phyloP scores from a whole-genome alignment of 1,284 basidiomycete genomes.

The Ganoderma meredithae region DNA sequence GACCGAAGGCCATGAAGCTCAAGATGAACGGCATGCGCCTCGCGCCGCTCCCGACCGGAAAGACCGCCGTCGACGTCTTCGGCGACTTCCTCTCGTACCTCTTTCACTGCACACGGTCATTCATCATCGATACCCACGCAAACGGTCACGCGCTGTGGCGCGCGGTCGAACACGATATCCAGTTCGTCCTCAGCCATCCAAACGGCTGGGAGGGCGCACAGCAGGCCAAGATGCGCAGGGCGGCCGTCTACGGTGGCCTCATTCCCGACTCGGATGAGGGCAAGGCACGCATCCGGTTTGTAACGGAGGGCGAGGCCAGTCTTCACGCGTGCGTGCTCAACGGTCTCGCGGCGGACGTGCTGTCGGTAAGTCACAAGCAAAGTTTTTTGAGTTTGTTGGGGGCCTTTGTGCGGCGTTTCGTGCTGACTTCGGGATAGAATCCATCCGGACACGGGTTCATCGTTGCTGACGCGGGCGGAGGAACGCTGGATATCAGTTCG shows the following conservation, averaged over 20 bases:
- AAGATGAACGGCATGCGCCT: slow-evolving; percentile 84
- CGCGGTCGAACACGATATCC: slow-evolving; percentile 67
- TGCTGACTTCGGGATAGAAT: slow-evolving; percentile 49
- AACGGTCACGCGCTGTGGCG: slow-evolving; percentile 71
- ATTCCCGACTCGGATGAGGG: slow-evolving; percentile 77
- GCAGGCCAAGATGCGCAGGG: slow-evolving; percentile 77
- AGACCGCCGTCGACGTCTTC: slow-evolving; percentile 75
- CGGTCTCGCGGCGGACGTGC: slow-evolving; percentile 75
- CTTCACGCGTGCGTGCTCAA: slow-evolving; percentile 79
- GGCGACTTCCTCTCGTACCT: slow-evolving; percentile 80
- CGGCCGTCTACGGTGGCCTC: slow-evolving; percentile 69
- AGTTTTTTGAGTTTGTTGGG: neutral
- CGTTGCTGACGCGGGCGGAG: slow-evolving; percentile 81
- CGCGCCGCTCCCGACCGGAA: slow-evolving; percentile 66
- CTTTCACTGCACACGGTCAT: slow-evolving; percentile 72
- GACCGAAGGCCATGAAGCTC: slow-evolving; percentile 76
- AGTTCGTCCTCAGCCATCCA: slow-evolving; percentile 79
- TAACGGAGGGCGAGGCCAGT: slow-evolving; percentile 83
- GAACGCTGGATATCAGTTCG: slow-evolving; percentile 80
- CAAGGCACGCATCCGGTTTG: slow-evolving; percentile 73
- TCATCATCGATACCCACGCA: slow-evolving; percentile 79
- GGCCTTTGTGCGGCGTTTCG: neutral
- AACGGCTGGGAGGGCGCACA: slow-evolving; percentile 86
- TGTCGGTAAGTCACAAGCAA: slow-evolving; percentile 57
- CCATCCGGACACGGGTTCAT: slow-evolving; percentile 77